A percentile compares a stretch with the other conserved stretches of the same genome.
Evolutionary conservation across 139 green algal genomes (phyloP).

Genomic region (Desmodesmus armatus): DNA sequence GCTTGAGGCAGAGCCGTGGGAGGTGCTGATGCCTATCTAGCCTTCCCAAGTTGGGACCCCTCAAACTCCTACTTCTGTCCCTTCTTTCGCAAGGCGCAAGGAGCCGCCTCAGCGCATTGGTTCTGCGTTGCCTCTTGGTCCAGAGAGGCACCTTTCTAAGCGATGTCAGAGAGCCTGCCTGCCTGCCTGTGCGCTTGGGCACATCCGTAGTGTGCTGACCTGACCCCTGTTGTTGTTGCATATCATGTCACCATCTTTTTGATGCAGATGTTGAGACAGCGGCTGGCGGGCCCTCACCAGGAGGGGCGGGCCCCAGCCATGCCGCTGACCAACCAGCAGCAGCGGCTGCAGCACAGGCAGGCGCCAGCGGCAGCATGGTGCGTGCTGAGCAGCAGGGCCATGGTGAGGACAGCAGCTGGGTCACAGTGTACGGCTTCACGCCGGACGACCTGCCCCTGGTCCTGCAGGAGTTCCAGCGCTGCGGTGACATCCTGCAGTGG

Average conservation of each 20-base stretch:
- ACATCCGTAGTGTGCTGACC: not conserved
- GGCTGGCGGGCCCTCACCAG: not conserved
- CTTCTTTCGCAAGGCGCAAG: too few species aligned
- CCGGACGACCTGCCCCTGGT: conserved; percentile 54
- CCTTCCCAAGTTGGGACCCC: too few species aligned
- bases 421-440: conserved; percentile 70
- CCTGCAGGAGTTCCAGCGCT: conserved; percentile 63
- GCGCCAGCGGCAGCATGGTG: conserved; percentile 19
- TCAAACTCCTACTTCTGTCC: too few species aligned
- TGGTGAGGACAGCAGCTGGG: conserved; percentile 67
- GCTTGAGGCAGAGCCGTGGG: too few species aligned
- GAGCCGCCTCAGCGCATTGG: too few species aligned
- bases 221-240: too few species aligned
- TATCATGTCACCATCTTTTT: too few species aligned
- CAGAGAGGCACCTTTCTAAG: too few species aligned
- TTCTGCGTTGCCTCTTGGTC: too few species aligned
- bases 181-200: not conserved
- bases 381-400: conserved; percentile 36
- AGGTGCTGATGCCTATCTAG: too few species aligned
- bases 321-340: too few species aligned
- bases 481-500: conserved; percentile 71
- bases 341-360: conserved; percentile 6
- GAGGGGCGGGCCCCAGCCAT: too few species aligned
- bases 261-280: conserved; percentile 32
- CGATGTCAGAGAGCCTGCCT: not conserved